Conservation (phyloP, 2,329 filamentous ascomycete genomes). For the Stemphylium vesicarium region DNA sequence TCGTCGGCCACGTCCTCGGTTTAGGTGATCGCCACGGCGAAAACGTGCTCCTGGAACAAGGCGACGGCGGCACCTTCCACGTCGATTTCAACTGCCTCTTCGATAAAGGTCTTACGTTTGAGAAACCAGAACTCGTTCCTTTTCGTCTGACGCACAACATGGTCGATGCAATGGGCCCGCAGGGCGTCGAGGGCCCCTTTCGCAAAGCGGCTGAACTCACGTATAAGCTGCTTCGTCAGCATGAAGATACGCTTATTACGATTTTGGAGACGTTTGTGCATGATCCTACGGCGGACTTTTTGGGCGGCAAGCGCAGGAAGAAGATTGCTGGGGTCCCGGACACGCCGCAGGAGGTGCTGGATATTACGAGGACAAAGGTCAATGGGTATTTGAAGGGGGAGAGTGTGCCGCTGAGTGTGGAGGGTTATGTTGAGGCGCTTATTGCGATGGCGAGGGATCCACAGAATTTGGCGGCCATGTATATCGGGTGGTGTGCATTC, state of each 20-base stretch:
- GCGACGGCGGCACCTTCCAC: slow-evolving; percentile 91
- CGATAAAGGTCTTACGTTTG: slow-evolving; percentile 94
- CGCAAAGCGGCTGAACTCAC: slow-evolving; percentile 89
- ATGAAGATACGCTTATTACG: slow-evolving; percentile 96
- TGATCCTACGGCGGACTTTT: slow-evolving; percentile 92
- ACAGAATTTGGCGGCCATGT: slow-evolving; percentile 86
- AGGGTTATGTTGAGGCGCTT: slow-evolving; percentile 96
- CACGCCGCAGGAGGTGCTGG: slow-evolving; percentile 80
- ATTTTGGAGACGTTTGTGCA: slow-evolving; percentile 97
- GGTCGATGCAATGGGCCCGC: slow-evolving; percentile 95
- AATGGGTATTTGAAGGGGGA: slow-evolving; percentile 83
- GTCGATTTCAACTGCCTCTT: slow-evolving; percentile 99
- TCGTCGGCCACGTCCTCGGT: slow-evolving; percentile 92
- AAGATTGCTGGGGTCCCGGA: slow-evolving; percentile 64
- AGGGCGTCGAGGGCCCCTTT: slow-evolving; percentile 91
- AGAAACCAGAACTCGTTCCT: slow-evolving; percentile 91
- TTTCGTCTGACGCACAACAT: slow-evolving; percentile 99
- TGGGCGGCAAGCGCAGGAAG: slow-evolving; percentile 70
- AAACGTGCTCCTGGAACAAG: slow-evolving; percentile 94
- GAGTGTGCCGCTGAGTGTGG: slow-evolving; percentile 89
- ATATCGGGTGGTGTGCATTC: slow-evolving; percentile 89
- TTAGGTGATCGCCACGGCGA: slow-evolving; percentile 96
- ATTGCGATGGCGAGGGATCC: slow-evolving; percentile 85
- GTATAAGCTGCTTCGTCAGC: slow-evolving; percentile 80
- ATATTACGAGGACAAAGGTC: slow-evolving; percentile 87